These are phyloP conservation scores for Colletotrichum salicis DNA, from an alignment of 2,329 filamentous ascomycete species.

Conservation along the genomic window DNA sequence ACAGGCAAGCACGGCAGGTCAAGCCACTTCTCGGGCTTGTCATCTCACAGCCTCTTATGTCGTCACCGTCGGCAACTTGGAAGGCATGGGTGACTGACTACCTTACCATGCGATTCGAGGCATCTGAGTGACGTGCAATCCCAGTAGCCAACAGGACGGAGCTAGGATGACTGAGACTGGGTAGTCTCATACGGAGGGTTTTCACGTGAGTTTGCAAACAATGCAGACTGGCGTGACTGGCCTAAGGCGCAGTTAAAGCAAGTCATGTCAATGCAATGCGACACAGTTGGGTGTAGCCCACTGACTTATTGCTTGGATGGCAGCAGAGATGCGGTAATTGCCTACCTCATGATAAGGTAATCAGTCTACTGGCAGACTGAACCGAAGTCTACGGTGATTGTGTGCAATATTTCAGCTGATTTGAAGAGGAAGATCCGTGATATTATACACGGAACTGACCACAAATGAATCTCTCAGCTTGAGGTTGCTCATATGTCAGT, in stretches of 20 bases:
- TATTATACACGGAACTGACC: neutral
- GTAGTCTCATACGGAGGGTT: neutral
- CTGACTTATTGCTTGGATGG: neutral
- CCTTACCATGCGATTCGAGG: neutral
- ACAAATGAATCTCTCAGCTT: neutral
- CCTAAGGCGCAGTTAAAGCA: neutral
- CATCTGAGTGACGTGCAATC: neutral
- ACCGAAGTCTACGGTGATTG: neutral
- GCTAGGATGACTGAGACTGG: conserved; percentile 1
- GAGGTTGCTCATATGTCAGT: neutral
- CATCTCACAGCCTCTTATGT: neutral
- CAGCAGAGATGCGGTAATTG: neutral
- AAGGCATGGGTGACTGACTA: neutral
- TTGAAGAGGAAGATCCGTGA: neutral
- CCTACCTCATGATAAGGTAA: too few relatives aligned
- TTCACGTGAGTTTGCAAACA: conserved; percentile 7
- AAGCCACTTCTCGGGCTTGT: neutral
- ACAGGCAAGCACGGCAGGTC: neutral
- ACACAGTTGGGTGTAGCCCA: neutral
- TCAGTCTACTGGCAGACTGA: neutral
- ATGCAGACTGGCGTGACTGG: conserved; percentile 3
- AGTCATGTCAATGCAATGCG: neutral
- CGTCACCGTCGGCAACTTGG: neutral
- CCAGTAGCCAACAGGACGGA: neutral
- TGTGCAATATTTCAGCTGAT: neutral